Evolutionary conservation across 768 basidiomycete genomes (phyloP).

Genomic region (Panaeolus cyanescens): DNA sequence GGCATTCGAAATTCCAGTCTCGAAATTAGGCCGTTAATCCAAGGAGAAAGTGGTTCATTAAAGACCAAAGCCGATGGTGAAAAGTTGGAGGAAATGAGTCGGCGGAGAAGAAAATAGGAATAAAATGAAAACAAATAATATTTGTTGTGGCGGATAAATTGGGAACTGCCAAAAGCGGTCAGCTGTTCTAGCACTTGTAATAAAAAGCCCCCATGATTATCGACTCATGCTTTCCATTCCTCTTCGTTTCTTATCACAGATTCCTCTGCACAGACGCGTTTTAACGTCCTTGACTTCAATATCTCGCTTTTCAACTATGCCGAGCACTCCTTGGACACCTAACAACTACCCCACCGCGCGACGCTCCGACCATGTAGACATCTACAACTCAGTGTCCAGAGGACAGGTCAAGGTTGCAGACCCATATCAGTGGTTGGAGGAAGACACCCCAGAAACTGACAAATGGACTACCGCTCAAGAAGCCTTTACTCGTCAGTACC

Average conservation of each 20-base stretch:
- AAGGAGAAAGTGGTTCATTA: background rate
- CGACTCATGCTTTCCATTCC: background rate
- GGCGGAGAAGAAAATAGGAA: background rate
- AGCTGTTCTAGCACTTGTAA: background rate
- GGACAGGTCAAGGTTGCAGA: constrained; percentile 66
- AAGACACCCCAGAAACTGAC: constrained; percentile 62
- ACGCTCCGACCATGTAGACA: constrained; percentile 66
- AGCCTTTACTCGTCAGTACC: constrained; percentile 54
- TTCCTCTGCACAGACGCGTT: constrained; percentile 19
- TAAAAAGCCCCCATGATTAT: background rate
- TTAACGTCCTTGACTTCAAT: constrained; percentile 21
- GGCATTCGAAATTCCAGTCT: background rate
- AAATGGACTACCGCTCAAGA: constrained; percentile 66
- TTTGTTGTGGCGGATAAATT: background rate
- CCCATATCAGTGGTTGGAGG: constrained; percentile 78
- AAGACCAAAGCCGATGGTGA: no score
- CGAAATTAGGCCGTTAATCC: background rate
- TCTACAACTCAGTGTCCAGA: constrained; percentile 64
- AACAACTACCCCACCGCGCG: constrained; percentile 65
- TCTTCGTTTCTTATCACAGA: constrained; percentile 5
- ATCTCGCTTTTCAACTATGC: constrained; percentile 30
- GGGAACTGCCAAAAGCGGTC: background rate
- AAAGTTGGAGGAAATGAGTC: background rate
- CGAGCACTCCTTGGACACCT: constrained; percentile 52
- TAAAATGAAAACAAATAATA: no score